Conservation (phyloP, 805 yeast species). For the Saccharomyces mikatae region DNA sequence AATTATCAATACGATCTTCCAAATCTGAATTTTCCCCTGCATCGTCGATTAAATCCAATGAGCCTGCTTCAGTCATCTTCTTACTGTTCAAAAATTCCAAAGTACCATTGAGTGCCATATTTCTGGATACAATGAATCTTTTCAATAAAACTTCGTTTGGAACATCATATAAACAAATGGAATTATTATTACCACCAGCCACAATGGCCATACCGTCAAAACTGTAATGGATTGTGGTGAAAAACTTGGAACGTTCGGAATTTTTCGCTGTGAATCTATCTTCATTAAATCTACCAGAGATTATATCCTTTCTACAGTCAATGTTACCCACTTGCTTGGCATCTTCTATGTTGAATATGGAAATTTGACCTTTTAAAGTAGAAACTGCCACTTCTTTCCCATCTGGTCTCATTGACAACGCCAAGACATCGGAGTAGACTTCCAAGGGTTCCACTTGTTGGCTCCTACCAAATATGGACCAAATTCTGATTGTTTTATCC, state of each 20-base stretch:
- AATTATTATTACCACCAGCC: conserved; percentile 91
- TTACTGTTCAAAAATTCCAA: conserved; percentile 67
- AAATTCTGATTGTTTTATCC: conserved; percentile 90
- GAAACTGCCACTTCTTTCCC: conserved; percentile 85
- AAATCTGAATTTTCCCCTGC: conserved; percentile 80
- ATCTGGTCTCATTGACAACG: conserved; percentile 82
- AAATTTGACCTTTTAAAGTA: conserved; percentile 79
- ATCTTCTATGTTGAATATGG: conserved; percentile 73
- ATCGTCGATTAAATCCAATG: conserved; percentile 70
- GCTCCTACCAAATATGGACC: conserved; percentile 85
- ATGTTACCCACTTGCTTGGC: conserved; percentile 76
- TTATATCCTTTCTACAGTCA: conserved; percentile 81
- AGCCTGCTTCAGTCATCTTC: conserved; percentile 82
- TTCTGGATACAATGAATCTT: conserved; percentile 76
- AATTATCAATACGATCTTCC: conserved; percentile 68
- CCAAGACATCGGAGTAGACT: conserved; percentile 72
- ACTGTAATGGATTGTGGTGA: conserved; percentile 73
- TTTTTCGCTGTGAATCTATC: conserved; percentile 78
- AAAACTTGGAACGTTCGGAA: conserved; percentile 75
- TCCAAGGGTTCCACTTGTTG: conserved; percentile 88
- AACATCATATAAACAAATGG: conserved; percentile 85
- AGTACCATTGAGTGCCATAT: conserved; percentile 90
- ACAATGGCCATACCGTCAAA: conserved; percentile 82
- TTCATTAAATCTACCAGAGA: conserved; percentile 72
- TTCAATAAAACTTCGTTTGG: conserved; percentile 78